A percentile compares a stretch with the other conserved stretches of the same genome.
Evolutionary conservation across 306 rosid species (phyloP).

Genomic region (Hippophae gyantsensis): DNA sequence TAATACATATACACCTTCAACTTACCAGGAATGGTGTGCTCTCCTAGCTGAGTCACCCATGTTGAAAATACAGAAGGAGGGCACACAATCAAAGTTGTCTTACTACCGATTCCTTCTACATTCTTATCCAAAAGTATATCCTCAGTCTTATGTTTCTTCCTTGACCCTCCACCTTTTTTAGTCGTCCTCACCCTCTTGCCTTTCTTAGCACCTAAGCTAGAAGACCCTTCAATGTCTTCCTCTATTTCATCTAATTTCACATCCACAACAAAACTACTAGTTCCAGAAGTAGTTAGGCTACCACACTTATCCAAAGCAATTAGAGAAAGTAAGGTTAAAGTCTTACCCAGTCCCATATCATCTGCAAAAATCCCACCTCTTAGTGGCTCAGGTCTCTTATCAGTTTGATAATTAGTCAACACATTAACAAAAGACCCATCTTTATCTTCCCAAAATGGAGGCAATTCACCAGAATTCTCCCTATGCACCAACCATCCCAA

Average conservation of each 20-base stretch:
- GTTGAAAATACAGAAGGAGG: slow-evolving; percentile 71
- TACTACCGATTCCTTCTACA: slow-evolving; percentile 12
- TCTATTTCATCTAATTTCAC: slow-evolving; percentile 17
- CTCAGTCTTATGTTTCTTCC: slow-evolving; percentile 25
- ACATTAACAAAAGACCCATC: slow-evolving; percentile 42
- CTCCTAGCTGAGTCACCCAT: slow-evolving; percentile 55
- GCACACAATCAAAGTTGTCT: slow-evolving; percentile 61
- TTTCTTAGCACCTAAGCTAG: slow-evolving; percentile 18
- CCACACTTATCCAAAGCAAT: slow-evolving; percentile 45
- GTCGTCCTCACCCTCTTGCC: slow-evolving; percentile 26
- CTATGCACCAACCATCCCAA: slow-evolving; percentile 53
- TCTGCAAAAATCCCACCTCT: slow-evolving; percentile 75
- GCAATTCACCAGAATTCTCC: slow-evolving; percentile 46
- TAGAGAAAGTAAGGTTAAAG: slow-evolving; percentile 56
- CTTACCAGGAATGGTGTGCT: slow-evolving; percentile 42
- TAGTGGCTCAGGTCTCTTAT: slow-evolving; percentile 43
- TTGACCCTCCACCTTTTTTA: slow-evolving; percentile 12
- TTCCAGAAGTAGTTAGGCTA: slow-evolving; percentile 2
- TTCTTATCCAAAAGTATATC: slow-evolving; percentile 1
- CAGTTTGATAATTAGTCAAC: slow-evolving; percentile 41
- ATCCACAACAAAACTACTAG: slow-evolving; percentile 7
- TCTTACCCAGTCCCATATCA: slow-evolving; percentile 86
- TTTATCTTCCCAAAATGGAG: slow-evolving; percentile 67
- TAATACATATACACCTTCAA: slow-evolving; percentile 61
- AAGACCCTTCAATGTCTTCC: slow-evolving; percentile 17